These are phyloP conservation scores for Rhynchosporium graminicola DNA, from an alignment of 2,329 filamentous ascomycete species.

Conservation along the genomic window DNA sequence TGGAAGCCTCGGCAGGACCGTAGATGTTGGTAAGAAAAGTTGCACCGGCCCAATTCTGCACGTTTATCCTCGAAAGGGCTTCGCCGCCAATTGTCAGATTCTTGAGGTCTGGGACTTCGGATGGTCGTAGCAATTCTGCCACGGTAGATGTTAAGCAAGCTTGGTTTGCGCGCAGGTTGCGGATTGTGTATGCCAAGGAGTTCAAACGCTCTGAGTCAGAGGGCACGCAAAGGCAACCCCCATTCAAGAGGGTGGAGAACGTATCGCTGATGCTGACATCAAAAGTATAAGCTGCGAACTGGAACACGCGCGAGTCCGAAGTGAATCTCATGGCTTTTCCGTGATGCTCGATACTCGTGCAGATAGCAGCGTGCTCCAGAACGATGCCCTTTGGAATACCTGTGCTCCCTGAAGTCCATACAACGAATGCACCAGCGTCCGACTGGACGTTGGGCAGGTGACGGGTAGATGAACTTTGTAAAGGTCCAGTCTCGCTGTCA, in stretches of 20 bases:
- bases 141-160: too few species aligned
- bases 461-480: too few species aligned
- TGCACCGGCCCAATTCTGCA: too few species aligned
- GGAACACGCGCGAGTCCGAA: not conserved
- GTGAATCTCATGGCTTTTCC: not conserved
- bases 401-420: conserved; percentile 32
- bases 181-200: not conserved
- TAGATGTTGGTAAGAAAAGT: too few species aligned
- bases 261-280: not conserved
- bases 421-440: conserved; percentile 20
- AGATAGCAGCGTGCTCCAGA: conserved; percentile 22
- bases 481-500: too few species aligned
- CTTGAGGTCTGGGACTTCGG: too few species aligned
- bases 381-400: conserved; percentile 29
- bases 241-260: not conserved
- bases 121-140: too few species aligned
- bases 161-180: too few species aligned
- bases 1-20: too few species aligned
- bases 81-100: too few species aligned
- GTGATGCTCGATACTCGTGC: conserved; percentile 14
- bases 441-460: too few species aligned
- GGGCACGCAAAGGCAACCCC: not conserved
- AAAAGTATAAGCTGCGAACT: not conserved
- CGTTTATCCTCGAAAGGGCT: too few species aligned
- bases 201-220: not conserved